Conservation (phyloP, 2,329 filamentous ascomycete genomes). For the Alternaria brassicae region DNA sequence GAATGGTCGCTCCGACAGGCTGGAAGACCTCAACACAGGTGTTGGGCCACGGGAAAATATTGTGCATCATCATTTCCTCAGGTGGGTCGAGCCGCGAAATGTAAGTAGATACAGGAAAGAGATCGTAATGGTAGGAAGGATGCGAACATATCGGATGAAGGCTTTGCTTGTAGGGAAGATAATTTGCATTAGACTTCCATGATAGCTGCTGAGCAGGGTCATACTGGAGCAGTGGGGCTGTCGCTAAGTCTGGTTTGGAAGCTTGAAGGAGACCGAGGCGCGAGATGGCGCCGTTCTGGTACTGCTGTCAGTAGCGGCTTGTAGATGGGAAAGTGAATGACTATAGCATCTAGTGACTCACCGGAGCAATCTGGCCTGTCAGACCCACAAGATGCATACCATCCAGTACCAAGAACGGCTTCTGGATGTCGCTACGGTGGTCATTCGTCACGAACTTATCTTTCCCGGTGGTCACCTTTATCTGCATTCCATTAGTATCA, state of each 20-base stretch:
- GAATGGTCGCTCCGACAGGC: neutral
- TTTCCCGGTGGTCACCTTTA: slow-evolving; percentile 8
- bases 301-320: neutral
- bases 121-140: neutral
- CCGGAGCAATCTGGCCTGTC: slow-evolving; percentile 9
- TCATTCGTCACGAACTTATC: neutral
- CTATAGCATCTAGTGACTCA: neutral
- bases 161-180: neutral
- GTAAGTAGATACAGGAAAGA: neutral
- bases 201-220: slow-evolving; percentile 2
- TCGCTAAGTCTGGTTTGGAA: neutral
- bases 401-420: slow-evolving; percentile 4
- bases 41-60: slow-evolving; percentile 17
- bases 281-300: slow-evolving; percentile 17
- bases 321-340: neutral
- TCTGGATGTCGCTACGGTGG: neutral
- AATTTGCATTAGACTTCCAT: slow-evolving; percentile 2
- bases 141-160: slow-evolving; percentile 6
- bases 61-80: slow-evolving; percentile 12
- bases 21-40: slow-evolving; percentile 11
- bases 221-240: neutral
- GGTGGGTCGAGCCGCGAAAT: neutral
- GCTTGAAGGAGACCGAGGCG: slow-evolving; percentile 23
- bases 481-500: neutral
- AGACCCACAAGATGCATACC: slow-evolving; percentile 21